Percentiles rank a stretch among this genome's conserved stretches.
phyloP scores from a whole-genome alignment of 768 basidiomycete genomes.

The Lactarius vividus region DNA sequence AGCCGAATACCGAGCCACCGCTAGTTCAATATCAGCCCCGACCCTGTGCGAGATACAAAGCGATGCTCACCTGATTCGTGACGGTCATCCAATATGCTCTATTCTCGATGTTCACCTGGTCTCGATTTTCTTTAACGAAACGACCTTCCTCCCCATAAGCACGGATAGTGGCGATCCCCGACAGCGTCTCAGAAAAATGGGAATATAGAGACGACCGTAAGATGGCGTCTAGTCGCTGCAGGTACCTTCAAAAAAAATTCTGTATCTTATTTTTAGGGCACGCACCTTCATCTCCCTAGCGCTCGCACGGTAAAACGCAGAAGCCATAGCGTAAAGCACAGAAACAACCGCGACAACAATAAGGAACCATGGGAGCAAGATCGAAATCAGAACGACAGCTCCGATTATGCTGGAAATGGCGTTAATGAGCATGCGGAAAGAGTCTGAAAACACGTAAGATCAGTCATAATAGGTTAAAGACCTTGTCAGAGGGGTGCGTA shows the following conservation, averaged over 20 bases:
- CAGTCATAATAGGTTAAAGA: conserved; percentile 9
- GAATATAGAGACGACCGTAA: conserved; percentile 84
- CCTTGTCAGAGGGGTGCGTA: conserved; percentile 25
- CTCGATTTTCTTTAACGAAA: conserved; percentile 72
- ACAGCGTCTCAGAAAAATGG: conserved; percentile 89
- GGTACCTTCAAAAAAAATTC: neutral
- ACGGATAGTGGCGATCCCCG: conserved; percentile 83
- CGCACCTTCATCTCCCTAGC: conserved; percentile 79
- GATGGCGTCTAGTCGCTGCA: conserved; percentile 70
- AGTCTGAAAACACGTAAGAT: conserved; percentile 41
- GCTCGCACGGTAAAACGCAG: conserved; percentile 80
- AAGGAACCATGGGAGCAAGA: conserved; percentile 81
- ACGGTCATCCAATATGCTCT: conserved; percentile 87
- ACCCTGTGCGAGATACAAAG: conserved; percentile 44
- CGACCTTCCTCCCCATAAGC: conserved; percentile 80
- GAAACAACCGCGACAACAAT: conserved; percentile 63
- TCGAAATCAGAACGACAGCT: conserved; percentile 73
- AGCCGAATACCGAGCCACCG: conserved; percentile 88
- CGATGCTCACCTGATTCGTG: conserved; percentile 60
- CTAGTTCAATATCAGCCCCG: conserved; percentile 67
- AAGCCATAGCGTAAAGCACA: conserved; percentile 66
- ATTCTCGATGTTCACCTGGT: conserved; percentile 82
- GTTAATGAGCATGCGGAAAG: conserved; percentile 66
- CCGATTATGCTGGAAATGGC: conserved; percentile 68
- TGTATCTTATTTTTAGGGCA: neutral